These are phyloP conservation scores for Backusella luteola DNA, from an alignment of 192 early-diverging fungal genomes.

Conservation along the genomic window DNA sequence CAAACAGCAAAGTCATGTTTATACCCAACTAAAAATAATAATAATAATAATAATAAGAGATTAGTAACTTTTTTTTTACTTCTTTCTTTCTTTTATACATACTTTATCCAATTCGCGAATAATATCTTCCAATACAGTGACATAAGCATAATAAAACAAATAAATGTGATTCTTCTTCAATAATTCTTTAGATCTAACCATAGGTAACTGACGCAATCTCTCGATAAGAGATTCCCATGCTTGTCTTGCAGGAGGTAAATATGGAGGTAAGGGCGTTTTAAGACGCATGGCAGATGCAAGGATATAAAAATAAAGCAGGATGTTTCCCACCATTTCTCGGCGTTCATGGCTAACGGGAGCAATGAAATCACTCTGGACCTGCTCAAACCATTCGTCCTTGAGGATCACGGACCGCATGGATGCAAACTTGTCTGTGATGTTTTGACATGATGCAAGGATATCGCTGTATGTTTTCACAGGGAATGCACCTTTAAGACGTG, in stretches of 20 bases:
- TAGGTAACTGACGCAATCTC: constrained; percentile 55
- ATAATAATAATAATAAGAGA: neutral
- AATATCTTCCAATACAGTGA: constrained; percentile 71
- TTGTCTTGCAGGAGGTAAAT: constrained; percentile 67
- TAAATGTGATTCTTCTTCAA: constrained; percentile 56
- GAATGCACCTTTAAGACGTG: constrained; percentile 78
- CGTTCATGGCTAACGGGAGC: constrained; percentile 55
- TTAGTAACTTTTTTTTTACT: neutral
- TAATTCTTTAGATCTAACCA: constrained; percentile 41
- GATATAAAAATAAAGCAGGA: constrained; percentile 75
- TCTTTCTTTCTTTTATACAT: neutral
- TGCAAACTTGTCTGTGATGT: constrained; percentile 72
- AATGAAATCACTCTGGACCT: constrained; percentile 56
- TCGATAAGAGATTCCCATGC: constrained; percentile 59
- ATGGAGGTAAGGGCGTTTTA: constrained; percentile 77
- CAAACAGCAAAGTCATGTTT: constrained; percentile 36
- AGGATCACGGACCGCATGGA: constrained; percentile 71
- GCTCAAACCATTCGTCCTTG: constrained; percentile 51
- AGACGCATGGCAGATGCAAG: constrained; percentile 76
- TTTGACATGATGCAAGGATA: constrained; percentile 68
- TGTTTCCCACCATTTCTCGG: constrained; percentile 65
- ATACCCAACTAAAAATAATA: constrained; percentile 20
- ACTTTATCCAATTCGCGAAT: constrained; percentile 70
- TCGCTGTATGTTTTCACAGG: constrained; percentile 61
- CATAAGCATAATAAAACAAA: constrained; percentile 79